Evolutionary conservation across 371 early-diverging fungal genomes (phyloP).

Genomic region (Saksenaea oblongispora): DNA sequence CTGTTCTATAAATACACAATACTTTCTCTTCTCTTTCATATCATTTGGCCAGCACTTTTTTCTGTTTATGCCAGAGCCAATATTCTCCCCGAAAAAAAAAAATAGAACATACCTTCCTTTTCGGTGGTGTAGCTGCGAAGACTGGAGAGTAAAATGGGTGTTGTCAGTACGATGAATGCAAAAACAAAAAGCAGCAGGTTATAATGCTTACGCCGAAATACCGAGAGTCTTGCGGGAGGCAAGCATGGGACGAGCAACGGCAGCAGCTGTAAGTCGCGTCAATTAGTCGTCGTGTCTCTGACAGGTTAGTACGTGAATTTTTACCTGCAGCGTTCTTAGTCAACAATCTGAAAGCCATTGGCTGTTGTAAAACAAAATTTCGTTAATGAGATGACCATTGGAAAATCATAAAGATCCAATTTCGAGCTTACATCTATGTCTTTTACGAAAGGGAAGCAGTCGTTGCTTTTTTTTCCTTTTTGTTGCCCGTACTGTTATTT

Average conservation of each 20-base stretch:
- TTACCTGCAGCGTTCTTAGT: constrained; percentile 53
- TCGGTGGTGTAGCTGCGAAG: constrained; percentile 44
- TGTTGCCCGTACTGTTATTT: background rate
- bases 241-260: constrained; percentile 43
- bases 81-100: background rate
- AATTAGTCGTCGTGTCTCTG: background rate
- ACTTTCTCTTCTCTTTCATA: background rate
- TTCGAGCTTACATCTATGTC: constrained; percentile 3
- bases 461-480: background rate
- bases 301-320: background rate
- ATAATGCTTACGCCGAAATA: constrained; percentile 41
- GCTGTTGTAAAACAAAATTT: background rate
- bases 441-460: constrained; percentile 3
- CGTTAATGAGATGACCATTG: background rate
- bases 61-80: background rate
- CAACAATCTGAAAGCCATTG: constrained; percentile 56
- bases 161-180: background rate
- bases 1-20: background rate
- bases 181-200: background rate
- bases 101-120: constrained; percentile 27
- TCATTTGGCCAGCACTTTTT: background rate
- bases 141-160: constrained; percentile 18
- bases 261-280: constrained; percentile 29
- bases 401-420: background rate
- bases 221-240: constrained; percentile 46